phyloP scores from a whole-genome alignment of 352 stramenopile genomes.

The Phytophthora multivora region DNA sequence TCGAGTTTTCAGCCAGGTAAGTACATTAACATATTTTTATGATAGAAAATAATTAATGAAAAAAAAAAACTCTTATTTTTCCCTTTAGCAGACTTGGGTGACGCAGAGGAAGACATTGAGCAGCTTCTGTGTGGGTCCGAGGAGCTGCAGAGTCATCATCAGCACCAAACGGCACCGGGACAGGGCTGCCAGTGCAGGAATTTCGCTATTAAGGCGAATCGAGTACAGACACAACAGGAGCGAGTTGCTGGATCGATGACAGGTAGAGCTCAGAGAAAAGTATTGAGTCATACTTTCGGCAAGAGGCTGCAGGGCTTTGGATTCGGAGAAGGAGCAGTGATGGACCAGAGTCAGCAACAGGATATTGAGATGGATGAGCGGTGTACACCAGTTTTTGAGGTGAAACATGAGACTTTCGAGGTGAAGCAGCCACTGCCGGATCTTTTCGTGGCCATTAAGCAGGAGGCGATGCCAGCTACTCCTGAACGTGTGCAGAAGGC shows the following conservation, averaged over 20 bases:
- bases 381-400: background rate
- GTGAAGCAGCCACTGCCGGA: conserved; percentile 4
- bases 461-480: conserved; percentile 18
- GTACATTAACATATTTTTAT: conserved; percentile 3
- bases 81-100: conserved; percentile 30
- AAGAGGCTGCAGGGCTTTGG: conserved; percentile 56
- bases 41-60: background rate
- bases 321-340: conserved; percentile 33
- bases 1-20: conserved; percentile 45
- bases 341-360: conserved; percentile 20
- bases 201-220: conserved; percentile 42
- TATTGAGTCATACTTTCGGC: conserved; percentile 63
- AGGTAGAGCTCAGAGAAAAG: conserved; percentile 48
- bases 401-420: conserved; percentile 13
- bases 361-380: conserved; percentile 31
- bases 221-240: conserved; percentile 33
- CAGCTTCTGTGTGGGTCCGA: conserved; percentile 53
- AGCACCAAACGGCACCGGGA: conserved; percentile 28
- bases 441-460: conserved; percentile 15
- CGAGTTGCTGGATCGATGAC: background rate
- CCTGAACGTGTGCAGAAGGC: conserved; percentile 15
- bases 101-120: conserved; percentile 62
- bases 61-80: background rate
- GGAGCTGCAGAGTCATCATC: conserved; percentile 41
- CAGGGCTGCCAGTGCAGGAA: conserved; percentile 35